Evolutionary conservation across 495 filamentous ascomycete species (phyloP), one percentile per base, ranked within the genome.

Genomic region (Chaetomidium leptoderma): DNA sequence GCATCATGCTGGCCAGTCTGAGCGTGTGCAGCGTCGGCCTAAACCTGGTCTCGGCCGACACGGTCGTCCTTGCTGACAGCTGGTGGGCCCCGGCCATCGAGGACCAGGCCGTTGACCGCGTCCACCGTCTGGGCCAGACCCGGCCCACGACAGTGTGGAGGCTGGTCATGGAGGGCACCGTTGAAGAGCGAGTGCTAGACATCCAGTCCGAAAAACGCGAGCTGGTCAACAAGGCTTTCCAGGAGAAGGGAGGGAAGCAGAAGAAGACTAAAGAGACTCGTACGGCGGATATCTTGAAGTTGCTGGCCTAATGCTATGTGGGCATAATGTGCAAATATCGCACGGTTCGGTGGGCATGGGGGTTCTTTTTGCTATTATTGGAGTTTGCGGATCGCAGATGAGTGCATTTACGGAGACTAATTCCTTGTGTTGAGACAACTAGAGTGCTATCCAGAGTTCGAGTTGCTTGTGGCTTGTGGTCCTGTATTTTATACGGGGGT

Each of bases 31-130:
- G 83, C 37, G 91, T 97, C 16, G 92, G 92, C 2, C 76, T 97
- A 37, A 97, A 97, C 63, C 82, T 97, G 14, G 87, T 91, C 0
- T 85, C 89, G 0, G 92, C 92, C 2, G 91, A 92, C 54, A 91
- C 92, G 24, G 90, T 93, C 45, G 84, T 96, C 16, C 76, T 96
- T 8, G 80, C 83, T 0, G 92, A 97, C 66, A 86, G 81, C 43
- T 96, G 76, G 92, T 96, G 92, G 90, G 90, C 91, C 3, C 90
- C 91, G 0, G 91, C 90, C 0, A 92, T 96, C 57, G 92, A 97
- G 70, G 91, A 95, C 64, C 92, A 97, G 65, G 92, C 92, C 26
- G 81, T 96, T 3, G 92, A 97, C 66, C 85, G 92, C 1, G 92
- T 96, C 17, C 90, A 96, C 60, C 78, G 92, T 4, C 80, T 96